Evolutionary conservation across 495 filamentous ascomycete genomes (phyloP).

Genomic region (Mytilinidion resinicola): DNA sequence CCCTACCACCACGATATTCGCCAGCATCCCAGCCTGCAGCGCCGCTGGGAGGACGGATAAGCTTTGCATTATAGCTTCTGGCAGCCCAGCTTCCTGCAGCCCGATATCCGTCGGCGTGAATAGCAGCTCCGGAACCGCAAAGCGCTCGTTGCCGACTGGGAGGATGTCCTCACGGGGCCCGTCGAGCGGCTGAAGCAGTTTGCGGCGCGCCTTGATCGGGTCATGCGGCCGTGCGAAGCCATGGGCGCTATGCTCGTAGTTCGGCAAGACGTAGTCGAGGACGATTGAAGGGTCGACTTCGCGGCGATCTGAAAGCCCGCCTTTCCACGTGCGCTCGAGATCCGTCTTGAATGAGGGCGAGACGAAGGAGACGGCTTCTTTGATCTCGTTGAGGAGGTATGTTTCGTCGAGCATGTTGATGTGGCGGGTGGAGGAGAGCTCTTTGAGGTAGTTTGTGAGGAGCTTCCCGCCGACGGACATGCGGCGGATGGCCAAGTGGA

Average conservation of each 20-base stretch:
- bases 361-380: constrained; percentile 82
- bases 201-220: constrained; percentile 55
- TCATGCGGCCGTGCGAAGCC: constrained; percentile 76
- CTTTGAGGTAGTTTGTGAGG: constrained; percentile 89
- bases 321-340: constrained; percentile 79
- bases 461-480: constrained; percentile 90
- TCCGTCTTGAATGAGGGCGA: constrained; percentile 65
- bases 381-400: constrained; percentile 90
- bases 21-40: constrained; percentile 69
- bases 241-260: constrained; percentile 69
- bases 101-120: constrained; percentile 85
- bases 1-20: constrained; percentile 84
- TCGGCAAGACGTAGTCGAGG: constrained; percentile 87
- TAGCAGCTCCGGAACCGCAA: constrained; percentile 81
- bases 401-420: constrained; percentile 93
- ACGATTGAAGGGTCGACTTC: constrained; percentile 54
- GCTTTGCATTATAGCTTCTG: constrained; percentile 73
- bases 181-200: constrained; percentile 46
- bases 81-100: constrained; percentile 74
- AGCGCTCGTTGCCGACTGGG: constrained; percentile 85
- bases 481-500: constrained; percentile 76
- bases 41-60: constrained; percentile 69
- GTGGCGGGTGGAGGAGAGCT: constrained; percentile 80
- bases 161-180: constrained; percentile 70
- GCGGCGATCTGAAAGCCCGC: constrained; percentile 50